These are phyloP conservation scores for Isabelozyma pseudorhagii DNA, from an alignment of 805 yeast genomes.

Conservation along the genomic window DNA sequence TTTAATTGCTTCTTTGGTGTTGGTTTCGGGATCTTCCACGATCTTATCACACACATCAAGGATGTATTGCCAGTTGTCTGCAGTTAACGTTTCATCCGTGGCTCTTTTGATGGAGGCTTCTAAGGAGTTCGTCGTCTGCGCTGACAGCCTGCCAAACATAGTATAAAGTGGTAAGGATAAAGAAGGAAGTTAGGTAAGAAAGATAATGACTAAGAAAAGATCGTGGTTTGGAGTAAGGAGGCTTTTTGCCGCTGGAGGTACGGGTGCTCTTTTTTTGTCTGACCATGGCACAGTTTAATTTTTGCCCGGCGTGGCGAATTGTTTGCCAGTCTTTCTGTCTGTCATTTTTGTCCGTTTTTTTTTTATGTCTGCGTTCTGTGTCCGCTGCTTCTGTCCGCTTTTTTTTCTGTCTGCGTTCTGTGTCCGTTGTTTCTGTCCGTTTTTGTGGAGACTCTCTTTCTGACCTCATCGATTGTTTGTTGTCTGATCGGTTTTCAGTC, in stretches of 20 bases:
- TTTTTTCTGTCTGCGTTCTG: too few species aligned
- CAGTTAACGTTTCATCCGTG: slow-evolving; percentile 39
- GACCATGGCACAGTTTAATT: too few species aligned
- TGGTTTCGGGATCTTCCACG: slow-evolving; percentile 32
- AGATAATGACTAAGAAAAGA: neutral
- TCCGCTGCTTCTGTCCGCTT: too few species aligned
- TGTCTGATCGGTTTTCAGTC: too few species aligned
- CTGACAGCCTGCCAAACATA: slow-evolving; percentile 1
- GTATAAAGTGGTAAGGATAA: neutral
- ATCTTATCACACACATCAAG: slow-evolving; percentile 41
- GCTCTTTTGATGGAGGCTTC: slow-evolving; percentile 29
- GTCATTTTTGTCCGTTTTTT: too few species aligned
- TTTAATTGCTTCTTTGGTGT: slow-evolving; percentile 30
- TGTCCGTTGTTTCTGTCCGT: too few species aligned
- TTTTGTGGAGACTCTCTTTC: too few species aligned
- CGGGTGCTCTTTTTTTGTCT: neutral
- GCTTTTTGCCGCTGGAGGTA: neutral
- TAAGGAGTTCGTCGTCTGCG: slow-evolving; percentile 1
- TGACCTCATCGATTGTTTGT: too few species aligned
- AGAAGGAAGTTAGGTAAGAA: neutral
- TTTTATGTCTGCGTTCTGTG: too few species aligned
- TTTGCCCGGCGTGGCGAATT: too few species aligned
- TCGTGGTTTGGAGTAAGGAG: neutral
- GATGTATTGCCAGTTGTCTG: slow-evolving; percentile 43
- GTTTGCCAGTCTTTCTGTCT: too few species aligned